These are phyloP conservation scores for Geotrichum europaeum DNA, from an alignment of 1,139 yeast species.

Conservation along the genomic window DNA sequence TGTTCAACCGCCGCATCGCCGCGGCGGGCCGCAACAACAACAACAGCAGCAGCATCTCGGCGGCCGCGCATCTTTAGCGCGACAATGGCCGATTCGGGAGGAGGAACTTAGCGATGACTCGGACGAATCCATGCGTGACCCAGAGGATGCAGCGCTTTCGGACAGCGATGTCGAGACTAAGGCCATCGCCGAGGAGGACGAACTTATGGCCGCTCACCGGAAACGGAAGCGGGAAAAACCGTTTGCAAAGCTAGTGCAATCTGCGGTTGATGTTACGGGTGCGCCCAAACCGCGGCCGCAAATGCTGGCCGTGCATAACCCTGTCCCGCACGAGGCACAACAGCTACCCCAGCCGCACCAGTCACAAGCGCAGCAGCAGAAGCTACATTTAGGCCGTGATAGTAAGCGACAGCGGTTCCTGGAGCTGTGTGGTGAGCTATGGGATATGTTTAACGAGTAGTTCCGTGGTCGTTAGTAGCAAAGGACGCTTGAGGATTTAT, in stretches of 20 bases:
- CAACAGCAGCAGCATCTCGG: not conserved
- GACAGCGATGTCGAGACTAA: conserved; percentile 16
- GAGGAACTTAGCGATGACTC: conserved; percentile 24
- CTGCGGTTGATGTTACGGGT: not conserved
- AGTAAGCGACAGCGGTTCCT: not conserved
- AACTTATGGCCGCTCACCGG: conserved; percentile 6
- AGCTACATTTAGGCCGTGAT: not conserved
- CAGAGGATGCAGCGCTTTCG: conserved; percentile 30
- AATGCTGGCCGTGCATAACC: not conserved
- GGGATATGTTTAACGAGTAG: conserved; percentile 5
- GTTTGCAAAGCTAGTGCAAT: not conserved
- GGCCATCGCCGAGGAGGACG: conserved; percentile 21
- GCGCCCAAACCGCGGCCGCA: not conserved
- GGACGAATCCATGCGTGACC: conserved; percentile 23
- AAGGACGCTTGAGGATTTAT: not conserved
- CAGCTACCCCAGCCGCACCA: not conserved
- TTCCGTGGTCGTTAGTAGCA: not conserved
- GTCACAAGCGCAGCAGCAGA: not conserved
- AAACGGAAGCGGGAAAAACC: not conserved
- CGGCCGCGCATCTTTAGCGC: not conserved
- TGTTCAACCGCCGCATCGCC: not conserved
- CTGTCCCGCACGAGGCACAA: not conserved
- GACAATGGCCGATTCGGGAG: conserved; percentile 2
- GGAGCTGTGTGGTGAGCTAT: conserved; percentile 5
- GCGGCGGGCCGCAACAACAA: not conserved